Base-by-base conservation (phyloP, 768 basidiomycete species). In the Mycena polygramma region DNA sequence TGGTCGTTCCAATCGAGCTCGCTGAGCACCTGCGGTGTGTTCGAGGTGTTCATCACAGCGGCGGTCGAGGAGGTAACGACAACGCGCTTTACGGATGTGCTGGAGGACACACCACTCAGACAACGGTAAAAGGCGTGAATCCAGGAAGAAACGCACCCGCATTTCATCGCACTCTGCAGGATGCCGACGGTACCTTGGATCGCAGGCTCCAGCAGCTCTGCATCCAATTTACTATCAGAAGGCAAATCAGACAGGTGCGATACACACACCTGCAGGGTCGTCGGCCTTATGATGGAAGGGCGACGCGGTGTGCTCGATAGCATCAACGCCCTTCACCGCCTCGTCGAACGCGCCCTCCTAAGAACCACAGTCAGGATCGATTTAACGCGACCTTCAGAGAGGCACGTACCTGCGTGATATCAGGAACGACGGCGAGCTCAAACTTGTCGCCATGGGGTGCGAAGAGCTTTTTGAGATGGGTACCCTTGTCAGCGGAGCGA, bases 291-390 rank as follows among this genome's bases (percentile, higher is more conserved):
- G 71, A 64, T 85, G 81, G 75, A 89, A 85, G 0, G 92, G 92
- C 1, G 92, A 92, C 0, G 92, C 92, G 7, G 85, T 89, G 75
- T 94, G 93, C 46, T 82, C 84, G 55, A 96, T 88, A 0, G 86
- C 94, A 67, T 92, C 89, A 11, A 95, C 88, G 2, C 86, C 93
- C 77, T 90, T 88, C 68, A 95, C 91, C 0, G 90, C 93, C 58
- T 93, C 89, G 77, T 95, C 92, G 71, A 95, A 97, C 0, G 91
- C 92, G 7, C 88, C 88, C 5, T 86, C 85, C 89, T 91, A 35
- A 41, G 26, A 9, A 2, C 57, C 39, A n/a, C 9, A 24, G 20
- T 59, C 26, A 59, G 45, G 39, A 20, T 48, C 6, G 26, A 22
- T 37, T 2, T 15, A 62, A 26, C 11, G 43, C 17, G 19, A 37